These are phyloP conservation scores for Penicillium lagena DNA, from an alignment of 495 filamentous ascomycete genomes.

Conservation along the genomic window DNA sequence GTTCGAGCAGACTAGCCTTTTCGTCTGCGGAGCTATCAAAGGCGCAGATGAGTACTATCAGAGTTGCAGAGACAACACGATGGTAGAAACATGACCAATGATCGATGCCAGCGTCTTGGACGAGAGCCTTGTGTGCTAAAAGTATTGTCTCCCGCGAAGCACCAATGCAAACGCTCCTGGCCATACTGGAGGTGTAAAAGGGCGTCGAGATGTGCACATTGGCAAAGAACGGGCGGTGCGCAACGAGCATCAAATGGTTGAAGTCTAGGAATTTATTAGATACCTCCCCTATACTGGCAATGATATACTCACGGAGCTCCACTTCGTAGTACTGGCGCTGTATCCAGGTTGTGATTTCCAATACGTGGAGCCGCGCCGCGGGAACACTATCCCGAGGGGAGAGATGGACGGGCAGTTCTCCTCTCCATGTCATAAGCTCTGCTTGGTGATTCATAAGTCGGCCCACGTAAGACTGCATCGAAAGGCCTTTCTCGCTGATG, in stretches of 20 bases:
- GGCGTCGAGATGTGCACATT: constrained; percentile 3
- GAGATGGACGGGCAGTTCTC: constrained; percentile 4
- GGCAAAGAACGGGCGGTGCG: constrained; percentile 8
- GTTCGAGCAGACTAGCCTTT: not conserved
- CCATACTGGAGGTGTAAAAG: constrained; percentile 7
- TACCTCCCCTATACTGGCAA: not conserved
- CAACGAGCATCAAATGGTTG: constrained; percentile 7
- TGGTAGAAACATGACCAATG: constrained; percentile 2
- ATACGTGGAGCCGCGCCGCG: not conserved
- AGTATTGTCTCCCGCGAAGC: constrained; percentile 4
- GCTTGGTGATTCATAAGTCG: constrained; percentile 10
- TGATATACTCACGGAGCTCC: constrained; percentile 1
- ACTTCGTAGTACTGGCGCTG: constrained; percentile 6
- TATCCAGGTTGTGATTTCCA: not conserved
- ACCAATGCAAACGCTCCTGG: constrained; percentile 4
- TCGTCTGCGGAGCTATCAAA: not conserved
- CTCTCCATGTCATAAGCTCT: constrained; percentile 10
- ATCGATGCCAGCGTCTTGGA: not conserved
- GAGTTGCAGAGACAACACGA: not conserved
- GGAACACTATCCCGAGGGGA: not conserved
- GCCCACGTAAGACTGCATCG: constrained; percentile 4
- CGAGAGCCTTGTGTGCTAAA: not conserved
- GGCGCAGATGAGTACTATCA: not conserved
- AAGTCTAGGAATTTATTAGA: constrained; percentile 1
- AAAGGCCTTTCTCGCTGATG: constrained; percentile 1